phyloP scores from a whole-genome alignment of 2,329 filamentous ascomycete species.

The Neopestalotiopsis rosae region DNA sequence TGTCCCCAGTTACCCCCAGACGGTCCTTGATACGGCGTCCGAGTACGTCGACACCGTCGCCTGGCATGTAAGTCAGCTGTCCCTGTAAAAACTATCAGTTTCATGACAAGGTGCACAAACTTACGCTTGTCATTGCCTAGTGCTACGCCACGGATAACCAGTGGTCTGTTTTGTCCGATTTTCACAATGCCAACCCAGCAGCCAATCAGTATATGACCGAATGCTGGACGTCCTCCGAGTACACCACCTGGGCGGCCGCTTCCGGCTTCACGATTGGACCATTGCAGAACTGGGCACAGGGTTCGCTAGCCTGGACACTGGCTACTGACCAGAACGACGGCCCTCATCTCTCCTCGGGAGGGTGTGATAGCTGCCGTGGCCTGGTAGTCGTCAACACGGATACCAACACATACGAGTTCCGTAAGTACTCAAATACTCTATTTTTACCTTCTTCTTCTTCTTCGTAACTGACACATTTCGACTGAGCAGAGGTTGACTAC shows the following conservation, averaged over 20 bases:
- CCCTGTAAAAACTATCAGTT: not conserved
- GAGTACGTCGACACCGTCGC: constrained; percentile 40
- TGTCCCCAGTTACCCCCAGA: constrained; percentile 41
- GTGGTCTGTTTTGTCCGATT: constrained; percentile 44
- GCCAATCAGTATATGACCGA: constrained; percentile 54
- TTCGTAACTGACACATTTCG: not conserved
- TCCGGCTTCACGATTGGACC: constrained; percentile 48
- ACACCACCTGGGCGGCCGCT: constrained; percentile 42
- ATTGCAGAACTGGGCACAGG: constrained; percentile 53
- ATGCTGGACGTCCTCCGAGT: constrained; percentile 45
- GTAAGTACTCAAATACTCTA: not conserved
- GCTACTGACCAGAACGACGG: constrained; percentile 42
- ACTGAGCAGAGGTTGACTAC: constrained; percentile 42
- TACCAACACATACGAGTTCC: constrained; percentile 47
- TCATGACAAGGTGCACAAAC: not conserved
- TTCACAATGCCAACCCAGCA: constrained; percentile 45
- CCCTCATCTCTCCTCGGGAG: constrained; percentile 44
- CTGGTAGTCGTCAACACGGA: constrained; percentile 60
- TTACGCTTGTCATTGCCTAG: not conserved
- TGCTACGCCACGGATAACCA: constrained; percentile 43
- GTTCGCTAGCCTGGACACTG: constrained; percentile 50
- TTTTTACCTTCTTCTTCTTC: not conserved
- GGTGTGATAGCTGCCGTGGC: constrained; percentile 52
- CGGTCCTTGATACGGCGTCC: constrained; percentile 40
- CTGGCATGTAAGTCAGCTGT: constrained; percentile 37